Base-by-base conservation (phyloP, 2,329 filamentous ascomycete genomes). In the Botrytis elliptica region DNA sequence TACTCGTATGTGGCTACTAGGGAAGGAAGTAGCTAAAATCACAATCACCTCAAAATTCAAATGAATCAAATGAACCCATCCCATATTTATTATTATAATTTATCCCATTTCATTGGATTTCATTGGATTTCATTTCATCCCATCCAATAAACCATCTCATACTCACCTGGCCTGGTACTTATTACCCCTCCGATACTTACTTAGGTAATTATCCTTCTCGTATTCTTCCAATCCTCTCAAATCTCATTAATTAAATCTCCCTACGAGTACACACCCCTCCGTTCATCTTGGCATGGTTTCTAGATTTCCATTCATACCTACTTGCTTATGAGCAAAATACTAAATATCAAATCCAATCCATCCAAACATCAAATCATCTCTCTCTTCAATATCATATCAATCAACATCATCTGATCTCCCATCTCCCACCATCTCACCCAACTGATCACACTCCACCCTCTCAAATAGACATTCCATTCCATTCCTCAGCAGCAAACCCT, bases 251-350 rank as follows among this genome's bases (percentile, higher is more conserved):
- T 9, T 22, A 14, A n/a, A 8, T 38, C 22, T 63, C 36, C 25
- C 49, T 63, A 42, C 38, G 36, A 63, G 36, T 18, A 42, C n/a
- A 40, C 59, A 62, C 60, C 60, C 60, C 60, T 63, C 60, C 18
- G 38, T 63, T 63, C 38, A n/a, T 63, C 60, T 63, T 63, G 36
- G 36, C 22, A 40, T 62, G 25, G 46, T 52, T 52, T 52, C 46
- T 52, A 52, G 46, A 52, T 52, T 14, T 49, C 22, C 46, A 49
- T 33, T 7, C 20, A 18, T 33, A 29, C 29, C n/a, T 18, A 57
- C 38, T 2, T 40, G 14, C 38, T 40, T 33, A 33, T 33, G 33
- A 33, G 33, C 33, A 0, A 33, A 33, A 33, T 33, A 33, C n/a
- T 60, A 36, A 44, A 44, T 3, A 9, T 38, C 20, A 14, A 38